phyloP scores from a whole-genome alignment of 1,284 basidiomycete species.

The Ceratobasidium sp. region DNA sequence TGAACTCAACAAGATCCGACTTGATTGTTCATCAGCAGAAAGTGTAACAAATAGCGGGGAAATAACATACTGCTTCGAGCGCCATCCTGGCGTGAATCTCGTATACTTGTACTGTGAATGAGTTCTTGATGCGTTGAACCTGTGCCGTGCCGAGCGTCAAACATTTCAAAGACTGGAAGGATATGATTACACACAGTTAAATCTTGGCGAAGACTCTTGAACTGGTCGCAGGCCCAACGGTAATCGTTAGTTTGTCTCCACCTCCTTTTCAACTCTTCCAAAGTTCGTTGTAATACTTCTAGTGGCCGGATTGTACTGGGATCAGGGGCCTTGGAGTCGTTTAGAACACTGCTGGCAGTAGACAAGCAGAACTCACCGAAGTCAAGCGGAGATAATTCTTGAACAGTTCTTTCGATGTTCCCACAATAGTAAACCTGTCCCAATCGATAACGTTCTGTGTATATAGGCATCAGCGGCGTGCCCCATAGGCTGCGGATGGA shows the following conservation, averaged over 20 bases:
- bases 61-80: conserved; percentile 78
- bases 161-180: conserved; percentile 43
- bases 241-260: conserved; percentile 89
- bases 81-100: conserved; percentile 99
- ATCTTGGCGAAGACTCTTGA: conserved; percentile 97
- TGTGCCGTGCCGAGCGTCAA: conserved; percentile 52
- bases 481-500: background rate
- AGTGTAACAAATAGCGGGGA: conserved; percentile 19
- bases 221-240: conserved; percentile 95
- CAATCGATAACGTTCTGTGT: conserved; percentile 92
- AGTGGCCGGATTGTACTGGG: conserved; percentile 94
- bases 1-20: conserved; percentile 98
- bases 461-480: background rate
- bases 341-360: background rate
- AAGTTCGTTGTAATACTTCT: conserved; percentile 80
- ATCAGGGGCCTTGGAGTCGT: conserved; percentile 77
- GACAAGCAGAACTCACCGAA: conserved; percentile 63
- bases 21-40: conserved; percentile 51
- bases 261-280: conserved; percentile 84
- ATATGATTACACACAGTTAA: conserved; percentile 75
- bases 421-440: conserved; percentile 95
- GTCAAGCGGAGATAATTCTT: conserved; percentile 97
- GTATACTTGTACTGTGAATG: conserved; percentile 97
- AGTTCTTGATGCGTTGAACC: conserved; percentile 99
- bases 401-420: conserved; percentile 86